A percentile compares a stretch with the other conserved stretches of the same genome.
Evolutionary conservation across 1,139 yeast genomes (phyloP).

Genomic region (Hansenula lynferdii): DNA sequence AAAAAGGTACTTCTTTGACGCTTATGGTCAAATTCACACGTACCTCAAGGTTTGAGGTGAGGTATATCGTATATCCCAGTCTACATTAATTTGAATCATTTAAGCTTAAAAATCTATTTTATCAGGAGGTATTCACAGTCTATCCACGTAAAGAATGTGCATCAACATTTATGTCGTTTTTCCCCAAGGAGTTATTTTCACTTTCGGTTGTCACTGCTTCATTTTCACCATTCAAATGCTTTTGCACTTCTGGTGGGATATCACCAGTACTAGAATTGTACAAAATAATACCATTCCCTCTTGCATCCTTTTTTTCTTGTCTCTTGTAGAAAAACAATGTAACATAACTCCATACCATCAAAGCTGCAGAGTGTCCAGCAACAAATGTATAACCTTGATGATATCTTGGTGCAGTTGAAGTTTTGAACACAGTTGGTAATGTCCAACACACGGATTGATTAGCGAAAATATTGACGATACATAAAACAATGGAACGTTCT

Average conservation of each 20-base stretch:
- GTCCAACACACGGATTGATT: slow-evolving; percentile 24
- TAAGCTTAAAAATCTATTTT: no score
- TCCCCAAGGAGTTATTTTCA: neutral
- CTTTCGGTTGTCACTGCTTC: neutral
- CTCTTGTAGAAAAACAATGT: slow-evolving; percentile 53
- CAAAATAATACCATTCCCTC: slow-evolving; percentile 44
- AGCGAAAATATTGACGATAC: neutral
- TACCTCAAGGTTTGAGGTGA: no score
- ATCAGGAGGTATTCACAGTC: no score
- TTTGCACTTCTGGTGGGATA: neutral
- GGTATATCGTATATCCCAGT: no score
- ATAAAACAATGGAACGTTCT: slow-evolving; percentile 22
- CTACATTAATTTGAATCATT: no score
- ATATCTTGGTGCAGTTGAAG: slow-evolving; percentile 49
- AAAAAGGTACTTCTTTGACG: no score
- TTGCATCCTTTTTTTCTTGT: slow-evolving; percentile 47
- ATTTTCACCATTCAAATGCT: neutral
- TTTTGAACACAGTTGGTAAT: slow-evolving; percentile 44
- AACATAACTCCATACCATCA: slow-evolving; percentile 44
- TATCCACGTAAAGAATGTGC: no score
- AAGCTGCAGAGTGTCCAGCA: slow-evolving; percentile 37
- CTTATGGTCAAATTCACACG: no score
- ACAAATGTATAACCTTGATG: slow-evolving; percentile 43
- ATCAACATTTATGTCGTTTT: neutral
- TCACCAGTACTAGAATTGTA: slow-evolving; percentile 26